phyloP scores from a whole-genome alignment of 2,329 filamentous ascomycete species.

The Metarhizium brunneum region DNA sequence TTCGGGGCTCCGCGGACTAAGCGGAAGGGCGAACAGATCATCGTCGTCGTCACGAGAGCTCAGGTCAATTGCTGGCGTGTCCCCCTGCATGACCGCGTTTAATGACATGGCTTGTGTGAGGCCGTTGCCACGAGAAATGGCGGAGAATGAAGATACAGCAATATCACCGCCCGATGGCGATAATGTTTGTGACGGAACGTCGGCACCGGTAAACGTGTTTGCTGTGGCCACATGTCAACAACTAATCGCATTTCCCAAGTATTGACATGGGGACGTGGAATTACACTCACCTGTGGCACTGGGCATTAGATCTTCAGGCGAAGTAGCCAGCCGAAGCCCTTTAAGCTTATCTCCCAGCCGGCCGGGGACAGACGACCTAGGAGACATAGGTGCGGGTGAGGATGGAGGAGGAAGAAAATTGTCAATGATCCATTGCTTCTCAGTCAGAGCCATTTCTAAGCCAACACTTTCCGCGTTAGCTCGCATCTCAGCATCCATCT shows the following conservation, averaged over 20 bases:
- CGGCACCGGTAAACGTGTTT: constrained; percentile 24
- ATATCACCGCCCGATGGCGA: constrained; percentile 22
- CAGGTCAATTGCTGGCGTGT: constrained; percentile 11
- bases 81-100: constrained; percentile 20
- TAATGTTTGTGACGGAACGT: constrained; percentile 23
- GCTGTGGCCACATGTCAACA: constrained; percentile 12
- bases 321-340: constrained; percentile 70
- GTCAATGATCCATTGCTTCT: constrained; percentile 76
- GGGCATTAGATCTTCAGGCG: constrained; percentile 51
- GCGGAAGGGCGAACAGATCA: constrained; percentile 76
- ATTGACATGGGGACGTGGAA: background rate
- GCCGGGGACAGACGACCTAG: constrained; percentile 56
- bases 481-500: constrained; percentile 66
- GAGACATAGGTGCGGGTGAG: constrained; percentile 29
- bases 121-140: constrained; percentile 16
- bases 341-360: constrained; percentile 70
- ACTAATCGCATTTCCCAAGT: background rate
- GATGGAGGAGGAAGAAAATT: constrained; percentile 47
- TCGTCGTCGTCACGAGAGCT: constrained; percentile 44
- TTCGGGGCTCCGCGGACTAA: constrained; percentile 79
- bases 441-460: constrained; percentile 72
- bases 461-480: constrained; percentile 74
- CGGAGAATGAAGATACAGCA: constrained; percentile 26
- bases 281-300: constrained; percentile 38
- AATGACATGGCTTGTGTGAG: constrained; percentile 21